phyloP scores from a whole-genome alignment of 345 rosid genomes.

The Populus pruinosa region DNA sequence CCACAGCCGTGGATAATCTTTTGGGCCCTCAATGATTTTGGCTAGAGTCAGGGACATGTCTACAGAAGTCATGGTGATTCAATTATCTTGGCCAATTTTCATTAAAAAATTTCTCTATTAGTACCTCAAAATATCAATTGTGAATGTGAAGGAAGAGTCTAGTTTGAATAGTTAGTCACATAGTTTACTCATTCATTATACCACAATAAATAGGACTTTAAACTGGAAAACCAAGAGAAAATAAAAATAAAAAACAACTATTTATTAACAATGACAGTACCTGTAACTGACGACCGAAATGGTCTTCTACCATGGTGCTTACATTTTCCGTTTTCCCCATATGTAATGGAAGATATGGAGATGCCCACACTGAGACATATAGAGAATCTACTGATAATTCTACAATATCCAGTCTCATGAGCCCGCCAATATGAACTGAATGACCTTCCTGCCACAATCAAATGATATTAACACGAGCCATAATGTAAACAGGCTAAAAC shows the following conservation, averaged over 20 bases:
- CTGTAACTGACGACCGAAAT: conserved; percentile 84
- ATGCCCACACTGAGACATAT: conserved; percentile 90
- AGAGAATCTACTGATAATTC: conserved; percentile 66
- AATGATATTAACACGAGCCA: conserved; percentile 10
- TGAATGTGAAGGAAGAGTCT: background rate
- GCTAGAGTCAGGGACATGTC: background rate
- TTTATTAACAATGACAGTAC: conserved; percentile 25
- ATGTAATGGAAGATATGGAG: conserved; percentile 80
- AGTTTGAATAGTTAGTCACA: background rate
- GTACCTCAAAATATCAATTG: background rate
- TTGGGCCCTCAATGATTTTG: background rate
- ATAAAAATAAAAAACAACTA: background rate
- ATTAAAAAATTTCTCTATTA: background rate
- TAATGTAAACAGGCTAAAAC: background rate
- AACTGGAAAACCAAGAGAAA: background rate
- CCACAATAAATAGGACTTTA: background rate
- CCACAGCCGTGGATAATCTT: background rate
- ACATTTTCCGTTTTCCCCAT: conserved; percentile 93
- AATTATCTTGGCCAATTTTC: background rate
- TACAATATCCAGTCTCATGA: conserved; percentile 82
- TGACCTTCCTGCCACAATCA: conserved; percentile 60
- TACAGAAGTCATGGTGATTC: background rate
- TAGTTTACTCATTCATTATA: background rate
- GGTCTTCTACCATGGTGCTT: conserved; percentile 51
- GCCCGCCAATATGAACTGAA: conserved; percentile 80